These are phyloP conservation scores for Ogataea chonburiensis DNA, from an alignment of 805 yeast species.

Conservation along the genomic window DNA sequence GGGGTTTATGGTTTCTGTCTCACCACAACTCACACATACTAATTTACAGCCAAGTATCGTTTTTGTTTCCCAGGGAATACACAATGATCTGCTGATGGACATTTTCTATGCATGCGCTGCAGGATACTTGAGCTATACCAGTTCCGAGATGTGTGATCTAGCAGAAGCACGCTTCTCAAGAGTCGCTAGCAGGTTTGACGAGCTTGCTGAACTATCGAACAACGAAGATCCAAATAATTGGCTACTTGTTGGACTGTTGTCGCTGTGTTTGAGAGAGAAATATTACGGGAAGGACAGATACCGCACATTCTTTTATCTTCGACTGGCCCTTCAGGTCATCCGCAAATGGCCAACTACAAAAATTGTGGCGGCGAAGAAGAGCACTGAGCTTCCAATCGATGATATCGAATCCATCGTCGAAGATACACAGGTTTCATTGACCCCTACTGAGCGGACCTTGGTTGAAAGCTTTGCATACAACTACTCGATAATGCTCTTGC, in stretches of 20 bases:
- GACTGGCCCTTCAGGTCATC: conserved; percentile 37
- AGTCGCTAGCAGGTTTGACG: conserved; percentile 16
- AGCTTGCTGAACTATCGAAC: conserved; percentile 18
- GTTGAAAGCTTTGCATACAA: conserved; percentile 45
- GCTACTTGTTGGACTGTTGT: conserved; percentile 40
- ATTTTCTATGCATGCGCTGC: conserved; percentile 42
- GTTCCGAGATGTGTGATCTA: conserved; percentile 25
- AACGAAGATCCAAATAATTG: conserved; percentile 32
- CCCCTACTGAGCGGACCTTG: conserved; percentile 34
- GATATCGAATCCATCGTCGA: neutral
- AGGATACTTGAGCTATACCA: conserved; percentile 35
- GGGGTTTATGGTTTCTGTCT: conserved; percentile 41
- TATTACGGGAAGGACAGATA: conserved; percentile 27
- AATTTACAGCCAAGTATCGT: conserved; percentile 40
- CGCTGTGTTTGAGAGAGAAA: conserved; percentile 39
- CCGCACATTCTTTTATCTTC: conserved; percentile 34
- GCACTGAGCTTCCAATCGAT: neutral
- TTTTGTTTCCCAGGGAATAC: conserved; percentile 37
- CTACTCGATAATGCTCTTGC: conserved; percentile 36
- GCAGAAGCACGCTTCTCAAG: conserved; percentile 25
- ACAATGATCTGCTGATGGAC: conserved; percentile 26
- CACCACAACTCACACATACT: conserved; percentile 43
- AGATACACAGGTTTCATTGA: neutral
- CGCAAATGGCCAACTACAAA: conserved; percentile 26
- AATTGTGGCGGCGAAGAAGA: neutral